These are phyloP conservation scores for Vigna angularis DNA, from an alignment of 306 rosid genomes.

Conservation along the genomic window DNA sequence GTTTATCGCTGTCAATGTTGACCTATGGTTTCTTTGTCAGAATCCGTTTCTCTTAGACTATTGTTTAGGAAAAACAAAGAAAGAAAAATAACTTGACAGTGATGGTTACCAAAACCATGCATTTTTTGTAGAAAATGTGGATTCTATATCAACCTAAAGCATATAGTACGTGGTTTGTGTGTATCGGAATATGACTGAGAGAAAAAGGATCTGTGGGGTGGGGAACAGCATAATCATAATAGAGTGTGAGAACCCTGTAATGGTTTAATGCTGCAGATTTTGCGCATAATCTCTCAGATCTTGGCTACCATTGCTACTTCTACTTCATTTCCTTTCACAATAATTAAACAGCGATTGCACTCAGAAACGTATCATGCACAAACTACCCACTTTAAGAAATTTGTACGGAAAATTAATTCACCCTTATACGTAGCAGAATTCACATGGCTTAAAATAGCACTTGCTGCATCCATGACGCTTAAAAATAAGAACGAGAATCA, in stretches of 20 bases:
- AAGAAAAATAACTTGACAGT: neutral
- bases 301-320: conserved; percentile 25
- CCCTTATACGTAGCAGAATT: conserved; percentile 7
- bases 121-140: no score
- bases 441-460: conserved; percentile 55
- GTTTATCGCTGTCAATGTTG: no score
- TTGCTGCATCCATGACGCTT: conserved; percentile 21
- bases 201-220: conserved; percentile 37
- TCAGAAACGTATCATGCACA: conserved; percentile 42
- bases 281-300: conserved; percentile 41
- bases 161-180: neutral
- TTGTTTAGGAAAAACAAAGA: conserved; percentile 25
- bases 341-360: conserved; percentile 23
- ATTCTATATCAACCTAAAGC: no score
- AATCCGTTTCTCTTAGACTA: neutral
- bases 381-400: conserved; percentile 27
- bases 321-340: conserved; percentile 39
- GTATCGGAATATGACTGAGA: neutral
- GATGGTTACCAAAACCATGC: neutral
- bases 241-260: conserved; percentile 42
- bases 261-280: conserved; percentile 43
- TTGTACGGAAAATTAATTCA: conserved; percentile 40
- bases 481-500: neutral
- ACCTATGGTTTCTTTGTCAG: conserved; percentile 26
- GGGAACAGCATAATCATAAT: conserved; percentile 38